Base-by-base conservation (phyloP, 2,329 filamentous ascomycete species). In the Sporothrix dimorphospora region DNA sequence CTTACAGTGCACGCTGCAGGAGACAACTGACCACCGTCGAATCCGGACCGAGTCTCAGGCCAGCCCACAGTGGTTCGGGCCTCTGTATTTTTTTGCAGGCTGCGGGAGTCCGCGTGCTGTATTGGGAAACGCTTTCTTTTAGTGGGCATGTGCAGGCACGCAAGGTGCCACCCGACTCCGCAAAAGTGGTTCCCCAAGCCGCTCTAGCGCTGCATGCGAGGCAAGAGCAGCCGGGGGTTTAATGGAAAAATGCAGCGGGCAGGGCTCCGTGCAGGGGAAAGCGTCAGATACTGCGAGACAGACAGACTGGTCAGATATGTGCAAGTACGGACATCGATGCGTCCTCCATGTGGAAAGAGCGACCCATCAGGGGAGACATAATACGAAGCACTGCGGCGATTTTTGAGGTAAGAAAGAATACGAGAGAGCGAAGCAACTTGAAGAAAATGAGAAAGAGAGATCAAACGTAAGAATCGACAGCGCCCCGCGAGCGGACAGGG, bases 171-270 rank as follows among this genome's bases (percentile, higher is more conserved):
- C 59, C 49, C 51, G 53, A 69, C 72, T 71, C 69, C 72, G 69
- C 69, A 73, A 73, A 73, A 73, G 72, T 73, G 72, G 72, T 30
- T 61, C 69, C n/a, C n/a, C 40, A 21, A 65, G 63, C 51, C 24
- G 45, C 49, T 47, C 71, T 70, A 67, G 72, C 70, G 65, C 69
- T 69, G 69, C 65, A 69, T 51, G 53, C 21, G 40, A 30, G 38
- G 40, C 30, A 67, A n/a, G 61, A 38, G 47, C 34, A 71, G 53
- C 53, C 42, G 51, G 68, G 51, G 55, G 42, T 66, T 66, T 49
- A 70, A 70, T 53, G 34, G 66, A 45, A 42, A 55, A 42, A 53
- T 30, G 61, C 61, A 65, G 42, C 42, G 42, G 11, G 34, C 57
- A 63, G 57, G 57, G n/a, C 38, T 19, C 30, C 30, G 19, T 38